Evolutionary conservation across 2,329 filamentous ascomycete species (phyloP).

Genomic region (Teratosphaeriaceae sp.): DNA sequence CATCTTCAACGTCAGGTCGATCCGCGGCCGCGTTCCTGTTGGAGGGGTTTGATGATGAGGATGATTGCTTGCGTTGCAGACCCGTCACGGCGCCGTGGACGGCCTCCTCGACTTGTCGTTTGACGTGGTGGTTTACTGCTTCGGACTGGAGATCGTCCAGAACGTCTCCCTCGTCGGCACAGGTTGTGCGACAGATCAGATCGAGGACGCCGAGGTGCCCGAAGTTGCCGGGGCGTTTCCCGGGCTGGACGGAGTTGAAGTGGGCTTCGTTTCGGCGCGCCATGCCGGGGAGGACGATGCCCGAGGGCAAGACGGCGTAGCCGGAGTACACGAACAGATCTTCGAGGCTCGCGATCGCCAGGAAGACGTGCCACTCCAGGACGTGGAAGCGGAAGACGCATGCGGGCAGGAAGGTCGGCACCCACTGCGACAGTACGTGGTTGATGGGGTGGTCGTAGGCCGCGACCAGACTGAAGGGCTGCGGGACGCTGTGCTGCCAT

Average conservation of each 20-base stretch:
- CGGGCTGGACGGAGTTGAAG: constrained; percentile 35
- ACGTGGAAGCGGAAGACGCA: constrained; percentile 62
- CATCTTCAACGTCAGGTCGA: not conserved
- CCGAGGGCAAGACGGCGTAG: constrained; percentile 55
- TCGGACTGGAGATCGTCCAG: constrained; percentile 50
- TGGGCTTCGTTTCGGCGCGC: constrained; percentile 53
- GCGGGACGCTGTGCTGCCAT: constrained; percentile 53
- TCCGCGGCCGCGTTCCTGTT: not conserved
- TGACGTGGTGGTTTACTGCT: constrained; percentile 49
- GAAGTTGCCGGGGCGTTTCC: constrained; percentile 29
- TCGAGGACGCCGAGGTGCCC: constrained; percentile 54
- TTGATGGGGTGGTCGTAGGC: constrained; percentile 63
- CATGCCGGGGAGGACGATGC: constrained; percentile 52
- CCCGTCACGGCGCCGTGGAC: not conserved
- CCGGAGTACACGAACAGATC: constrained; percentile 62
- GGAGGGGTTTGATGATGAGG: not conserved
- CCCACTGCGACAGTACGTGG: constrained; percentile 55
- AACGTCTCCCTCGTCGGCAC: constrained; percentile 43
- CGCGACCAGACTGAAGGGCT: constrained; percentile 57
- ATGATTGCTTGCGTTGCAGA: not conserved
- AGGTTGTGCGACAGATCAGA: constrained; percentile 51
- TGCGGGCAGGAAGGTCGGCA: constrained; percentile 61
- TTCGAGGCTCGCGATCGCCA: constrained; percentile 57
- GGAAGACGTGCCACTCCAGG: constrained; percentile 63
- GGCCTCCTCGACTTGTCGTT: constrained; percentile 27